phyloP scores from a whole-genome alignment of 352 stramenopile genomes.

The Vaucheria bursata region DNA sequence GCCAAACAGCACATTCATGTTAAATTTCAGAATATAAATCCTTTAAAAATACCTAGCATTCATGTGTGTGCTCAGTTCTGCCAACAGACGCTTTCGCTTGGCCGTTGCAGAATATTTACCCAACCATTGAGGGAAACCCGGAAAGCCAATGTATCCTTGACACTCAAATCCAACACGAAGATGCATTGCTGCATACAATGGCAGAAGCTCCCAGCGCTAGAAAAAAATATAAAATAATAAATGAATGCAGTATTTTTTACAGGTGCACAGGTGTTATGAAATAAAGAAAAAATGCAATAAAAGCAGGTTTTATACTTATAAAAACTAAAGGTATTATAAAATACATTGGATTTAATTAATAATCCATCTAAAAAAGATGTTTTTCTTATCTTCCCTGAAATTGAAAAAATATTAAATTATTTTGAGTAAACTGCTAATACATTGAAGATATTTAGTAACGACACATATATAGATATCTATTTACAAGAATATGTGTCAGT shows the following conservation, averaged over 20 bases:
- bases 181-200: slow-evolving; percentile 76
- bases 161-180: slow-evolving; percentile 66
- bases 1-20: too few relatives aligned
- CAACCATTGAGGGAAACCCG: slow-evolving; percentile 82
- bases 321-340: background rate
- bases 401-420: background rate
- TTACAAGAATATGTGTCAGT: background rate
- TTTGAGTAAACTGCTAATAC: background rate
- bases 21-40: too few relatives aligned
- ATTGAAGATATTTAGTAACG: background rate
- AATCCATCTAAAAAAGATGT: background rate
- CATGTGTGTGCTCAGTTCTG: slow-evolving; percentile 91
- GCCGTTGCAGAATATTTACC: slow-evolving; percentile 90
- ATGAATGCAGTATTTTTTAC: slow-evolving; percentile 46
- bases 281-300: too few relatives aligned
- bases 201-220: slow-evolving; percentile 90
- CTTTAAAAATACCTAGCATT: slow-evolving; percentile 57
- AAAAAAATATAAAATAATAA: slow-evolving; percentile 66
- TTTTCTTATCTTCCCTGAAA: background rate
- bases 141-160: slow-evolving; percentile 63
- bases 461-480: background rate
- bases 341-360: background rate
- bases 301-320: too few relatives aligned
- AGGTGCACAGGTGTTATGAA: too few relatives aligned
- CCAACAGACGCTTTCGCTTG: slow-evolving; percentile 86